Evolutionary conservation across 2,329 filamentous ascomycete genomes (phyloP).

Genomic region (Arthrobotrys sinensis): DNA sequence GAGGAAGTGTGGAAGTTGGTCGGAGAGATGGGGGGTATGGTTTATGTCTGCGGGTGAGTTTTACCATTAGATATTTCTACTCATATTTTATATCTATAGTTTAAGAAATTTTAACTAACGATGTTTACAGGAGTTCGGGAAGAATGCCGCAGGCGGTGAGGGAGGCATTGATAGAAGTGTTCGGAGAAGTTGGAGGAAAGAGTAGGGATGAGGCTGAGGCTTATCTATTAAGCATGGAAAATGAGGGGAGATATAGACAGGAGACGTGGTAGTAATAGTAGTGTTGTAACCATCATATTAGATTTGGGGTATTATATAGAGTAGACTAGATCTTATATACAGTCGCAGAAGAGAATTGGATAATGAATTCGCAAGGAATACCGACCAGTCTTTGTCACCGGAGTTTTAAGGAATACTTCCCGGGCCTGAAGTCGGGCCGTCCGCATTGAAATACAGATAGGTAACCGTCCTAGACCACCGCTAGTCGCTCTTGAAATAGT

Average conservation of each 20-base stretch:
- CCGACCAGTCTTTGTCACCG: too few relatives aligned
- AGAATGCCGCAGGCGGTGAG: slow-evolving; percentile 80
- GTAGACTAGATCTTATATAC: slow-evolving; percentile 44
- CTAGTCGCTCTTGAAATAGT: too few relatives aligned
- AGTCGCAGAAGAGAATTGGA: slow-evolving; percentile 27
- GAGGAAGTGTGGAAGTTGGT: slow-evolving; percentile 72
- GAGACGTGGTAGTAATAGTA: slow-evolving; percentile 75
- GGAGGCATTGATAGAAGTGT: slow-evolving; percentile 76
- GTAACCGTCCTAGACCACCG: not conserved
- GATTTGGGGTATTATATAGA: slow-evolving; percentile 37
- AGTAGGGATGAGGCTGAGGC: slow-evolving; percentile 72
- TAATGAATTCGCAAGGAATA: not conserved
- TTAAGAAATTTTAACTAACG: slow-evolving; percentile 65
- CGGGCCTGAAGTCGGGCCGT: too few relatives aligned
- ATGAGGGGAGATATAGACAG: slow-evolving; percentile 76
- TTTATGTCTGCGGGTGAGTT: slow-evolving; percentile 72
- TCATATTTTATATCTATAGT: too few relatives aligned
- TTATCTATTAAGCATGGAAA: slow-evolving; percentile 75
- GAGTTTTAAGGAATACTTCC: too few relatives aligned
- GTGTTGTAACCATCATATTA: not conserved
- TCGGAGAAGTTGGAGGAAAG: slow-evolving; percentile 68
- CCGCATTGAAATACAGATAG: not conserved
- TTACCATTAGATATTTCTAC: not conserved
- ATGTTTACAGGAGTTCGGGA: slow-evolving; percentile 70
- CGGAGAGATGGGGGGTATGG: slow-evolving; percentile 71